These are phyloP conservation scores for Salisapilia sapeloensis DNA, from an alignment of 352 stramenopile genomes.

Conservation along the genomic window DNA sequence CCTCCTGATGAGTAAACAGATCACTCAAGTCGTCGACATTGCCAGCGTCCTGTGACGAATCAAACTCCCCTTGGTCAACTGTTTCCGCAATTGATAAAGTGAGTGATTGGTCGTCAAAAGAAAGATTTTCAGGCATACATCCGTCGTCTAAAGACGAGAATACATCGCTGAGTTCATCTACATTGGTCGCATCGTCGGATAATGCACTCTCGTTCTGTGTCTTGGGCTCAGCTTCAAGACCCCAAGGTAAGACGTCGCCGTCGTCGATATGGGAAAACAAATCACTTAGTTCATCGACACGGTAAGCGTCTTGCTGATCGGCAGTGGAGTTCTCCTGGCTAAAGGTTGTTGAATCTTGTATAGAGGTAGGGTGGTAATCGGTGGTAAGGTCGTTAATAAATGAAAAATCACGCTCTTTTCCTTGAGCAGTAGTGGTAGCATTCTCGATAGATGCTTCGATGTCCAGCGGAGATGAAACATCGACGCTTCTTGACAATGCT, in stretches of 20 bases:
- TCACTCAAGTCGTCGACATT: slow-evolving; percentile 12
- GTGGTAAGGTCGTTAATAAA: too few species aligned
- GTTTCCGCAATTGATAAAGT: slow-evolving; percentile 2
- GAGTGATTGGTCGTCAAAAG: slow-evolving; percentile 4
- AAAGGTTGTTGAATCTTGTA: slow-evolving; percentile 4
- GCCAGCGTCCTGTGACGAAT: slow-evolving; percentile 3
- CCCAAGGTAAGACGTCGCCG: slow-evolving; percentile 14
- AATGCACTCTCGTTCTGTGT: slow-evolving; percentile 26
- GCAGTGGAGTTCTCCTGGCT: slow-evolving; percentile 7
- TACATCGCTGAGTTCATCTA: slow-evolving; percentile 38
- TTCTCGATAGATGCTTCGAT: too few species aligned
- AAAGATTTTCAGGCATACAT: background rate
- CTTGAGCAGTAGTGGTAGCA: too few species aligned
- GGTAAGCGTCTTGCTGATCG: slow-evolving; percentile 15
- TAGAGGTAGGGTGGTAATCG: too few species aligned
- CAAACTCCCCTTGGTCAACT: background rate
- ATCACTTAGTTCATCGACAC: slow-evolving; percentile 33
- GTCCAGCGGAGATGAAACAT: too few species aligned
- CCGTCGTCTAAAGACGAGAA: slow-evolving; percentile 18
- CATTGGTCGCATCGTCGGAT: slow-evolving; percentile 26
- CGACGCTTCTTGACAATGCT: too few species aligned
- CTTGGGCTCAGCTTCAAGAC: too few species aligned
- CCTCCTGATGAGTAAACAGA: slow-evolving; percentile 4
- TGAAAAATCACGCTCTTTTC: too few species aligned
- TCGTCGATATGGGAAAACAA: slow-evolving; percentile 33